Evolutionary conservation across 352 stramenopile genomes (phyloP), one percentile per base, ranked within the genome.

Genomic region (Phytopythium cucurbitacearum): DNA sequence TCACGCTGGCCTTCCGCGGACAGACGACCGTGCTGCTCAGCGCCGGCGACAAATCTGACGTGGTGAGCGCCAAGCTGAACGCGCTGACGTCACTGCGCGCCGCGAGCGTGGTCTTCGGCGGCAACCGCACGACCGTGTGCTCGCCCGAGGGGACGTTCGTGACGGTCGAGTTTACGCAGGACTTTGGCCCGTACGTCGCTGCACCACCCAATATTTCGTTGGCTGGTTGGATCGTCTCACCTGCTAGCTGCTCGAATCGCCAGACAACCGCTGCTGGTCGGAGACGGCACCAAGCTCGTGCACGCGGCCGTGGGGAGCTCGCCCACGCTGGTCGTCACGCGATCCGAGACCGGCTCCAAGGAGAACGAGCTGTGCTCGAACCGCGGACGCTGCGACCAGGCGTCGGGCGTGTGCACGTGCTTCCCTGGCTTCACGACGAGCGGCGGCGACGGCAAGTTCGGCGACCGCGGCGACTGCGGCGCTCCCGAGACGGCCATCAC

Each of bases 361-460:
- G 92, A 98, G 64, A 93, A 97, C 62, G 83, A 90, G 33, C 48
- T 77, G 41, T 93, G 82, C 44, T 80, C 78, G 21, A 91, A 91
- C 56, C 80, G 82, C 35, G 82, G 80, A 7, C 62, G 49, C 15
- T 93, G 82, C 58, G 80, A 91, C 64, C 69, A 80, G 43, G 74
- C 63, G 32, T 86, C 76, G 13, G 92, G 90, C 40, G 67, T 94
- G 32, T 98, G 92, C 59, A 73, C 59, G 6, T 98, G 92, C 64
- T 97, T 82, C 67, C 45, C 60, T 5, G 80, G 76, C 7, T 97
- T 84, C 57, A 92, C 76, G 10, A 94, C 80, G 12, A 91, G 80
- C 49, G 63, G 75, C 21, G 80, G 82, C 49, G 56, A 70, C 34
- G 82, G 80, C 0, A 52, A 45, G 5, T 62, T 64, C 21, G 82